Percentiles rank a stretch among this genome's conserved stretches.
These are phyloP conservation scores for Diplodia mutila DNA, from an alignment of 2,329 filamentous ascomycete genomes.

Conservation along the genomic window DNA sequence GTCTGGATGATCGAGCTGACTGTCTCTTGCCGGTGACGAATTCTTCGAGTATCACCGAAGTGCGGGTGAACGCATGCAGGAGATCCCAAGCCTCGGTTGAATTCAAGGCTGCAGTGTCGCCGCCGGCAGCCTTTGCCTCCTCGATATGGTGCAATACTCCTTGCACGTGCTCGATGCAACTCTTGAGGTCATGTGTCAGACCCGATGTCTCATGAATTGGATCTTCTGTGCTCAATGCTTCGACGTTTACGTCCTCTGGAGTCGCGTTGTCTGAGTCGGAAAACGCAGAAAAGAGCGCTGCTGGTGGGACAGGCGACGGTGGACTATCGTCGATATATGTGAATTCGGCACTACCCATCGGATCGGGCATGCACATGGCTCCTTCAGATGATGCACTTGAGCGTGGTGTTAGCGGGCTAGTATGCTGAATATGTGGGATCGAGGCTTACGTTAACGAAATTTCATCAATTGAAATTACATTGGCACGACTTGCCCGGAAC, in stretches of 20 bases:
- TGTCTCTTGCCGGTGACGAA: background rate
- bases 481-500: background rate
- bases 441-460: background rate
- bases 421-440: background rate
- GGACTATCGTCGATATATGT: slow-evolving; percentile 16
- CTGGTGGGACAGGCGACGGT: background rate
- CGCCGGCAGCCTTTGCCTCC: background rate
- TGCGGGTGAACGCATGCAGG: background rate
- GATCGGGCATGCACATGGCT: background rate
- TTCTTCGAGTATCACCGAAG: background rate
- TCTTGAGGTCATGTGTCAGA: background rate
- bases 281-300: background rate
- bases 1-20: background rate
- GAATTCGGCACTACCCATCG: slow-evolving; percentile 2
- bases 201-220: background rate
- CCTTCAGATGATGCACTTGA: background rate
- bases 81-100: background rate
- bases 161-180: background rate
- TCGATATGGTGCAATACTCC: slow-evolving; percentile 2
- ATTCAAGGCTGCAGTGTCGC: background rate
- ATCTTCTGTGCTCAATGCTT: background rate
- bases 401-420: background rate
- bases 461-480: background rate
- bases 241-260: background rate
- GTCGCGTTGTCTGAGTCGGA: background rate